These are phyloP conservation scores for Hydrangea macrophylla DNA, from an alignment of 148 eudicot genomes.

Conservation along the genomic window DNA sequence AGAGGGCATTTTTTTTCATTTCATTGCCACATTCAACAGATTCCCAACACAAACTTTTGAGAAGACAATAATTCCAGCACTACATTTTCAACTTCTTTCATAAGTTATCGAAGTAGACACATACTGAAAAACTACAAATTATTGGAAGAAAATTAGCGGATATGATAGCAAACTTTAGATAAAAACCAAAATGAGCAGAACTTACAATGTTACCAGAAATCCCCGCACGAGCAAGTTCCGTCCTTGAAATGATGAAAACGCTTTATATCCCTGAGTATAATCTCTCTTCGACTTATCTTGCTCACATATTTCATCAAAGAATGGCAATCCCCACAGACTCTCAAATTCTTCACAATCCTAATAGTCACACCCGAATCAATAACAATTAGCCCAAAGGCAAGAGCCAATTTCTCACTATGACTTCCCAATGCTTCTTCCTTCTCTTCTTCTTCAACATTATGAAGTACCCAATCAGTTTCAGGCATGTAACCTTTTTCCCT, in stretches of 20 bases:
- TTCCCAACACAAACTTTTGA: too few species aligned
- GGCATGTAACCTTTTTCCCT: slow-evolving; percentile 15
- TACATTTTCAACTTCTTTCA: neutral
- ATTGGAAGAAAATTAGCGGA: neutral
- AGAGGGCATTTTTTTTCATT: too few species aligned
- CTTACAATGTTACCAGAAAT: slow-evolving; percentile 10
- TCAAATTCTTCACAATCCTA: slow-evolving; percentile 11
- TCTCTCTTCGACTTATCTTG: slow-evolving; percentile 6
- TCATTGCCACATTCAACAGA: too few species aligned
- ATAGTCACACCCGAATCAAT: neutral
- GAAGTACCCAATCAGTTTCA: slow-evolving; percentile 12
- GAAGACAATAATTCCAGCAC: too few species aligned
- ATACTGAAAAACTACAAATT: neutral
- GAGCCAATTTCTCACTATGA: slow-evolving; percentile 13
- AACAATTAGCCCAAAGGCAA: slow-evolving; percentile 7
- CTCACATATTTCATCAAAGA: slow-evolving; percentile 14
- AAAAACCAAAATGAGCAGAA: neutral
- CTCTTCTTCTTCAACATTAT: slow-evolving; percentile 14
- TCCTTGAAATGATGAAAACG: slow-evolving; percentile 13
- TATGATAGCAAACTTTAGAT: neutral
- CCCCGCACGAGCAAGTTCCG: slow-evolving; percentile 8
- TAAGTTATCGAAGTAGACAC: neutral
- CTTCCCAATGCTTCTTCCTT: slow-evolving; percentile 17
- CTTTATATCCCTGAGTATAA: slow-evolving; percentile 11
- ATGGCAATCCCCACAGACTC: slow-evolving; percentile 16